Conservation (phyloP, 192 early-diverging fungal genomes). For the Linnemannia hyalina region DNA sequence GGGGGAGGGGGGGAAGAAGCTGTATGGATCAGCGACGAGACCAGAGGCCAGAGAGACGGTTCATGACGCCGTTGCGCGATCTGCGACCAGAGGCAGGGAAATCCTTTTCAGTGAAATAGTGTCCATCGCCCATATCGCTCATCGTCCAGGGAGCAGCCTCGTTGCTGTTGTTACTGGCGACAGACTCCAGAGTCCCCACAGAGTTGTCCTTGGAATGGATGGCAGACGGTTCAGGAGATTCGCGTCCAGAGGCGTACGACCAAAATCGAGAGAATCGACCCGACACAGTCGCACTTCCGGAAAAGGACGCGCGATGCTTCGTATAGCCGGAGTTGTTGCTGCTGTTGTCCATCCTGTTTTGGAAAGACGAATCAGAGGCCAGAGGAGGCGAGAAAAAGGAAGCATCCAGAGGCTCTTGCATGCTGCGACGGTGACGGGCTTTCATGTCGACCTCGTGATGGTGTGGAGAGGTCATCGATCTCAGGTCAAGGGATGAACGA, state of each 20-base stretch:
- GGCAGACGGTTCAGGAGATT: not conserved
- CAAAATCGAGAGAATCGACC: conserved; percentile 48
- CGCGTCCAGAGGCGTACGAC: conserved; percentile 21
- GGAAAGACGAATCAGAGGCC: not conserved
- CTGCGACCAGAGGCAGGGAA: not conserved
- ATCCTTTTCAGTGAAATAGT: not conserved
- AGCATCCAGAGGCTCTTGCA: conserved; percentile 25
- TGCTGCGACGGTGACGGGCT: conserved; percentile 26
- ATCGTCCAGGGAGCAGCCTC: not conserved
- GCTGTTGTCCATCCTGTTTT: not conserved
- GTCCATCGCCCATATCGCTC: not conserved
- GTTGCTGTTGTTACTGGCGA: not conserved
- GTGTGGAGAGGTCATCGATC: conserved; percentile 13
- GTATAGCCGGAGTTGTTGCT: not conserved
- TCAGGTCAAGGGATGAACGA: conserved; percentile 29
- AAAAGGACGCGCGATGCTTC: conserved; percentile 23
- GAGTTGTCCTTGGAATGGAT: conserved; percentile 10
- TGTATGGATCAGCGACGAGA: conserved; percentile 17
- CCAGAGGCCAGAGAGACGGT: conserved; percentile 37
- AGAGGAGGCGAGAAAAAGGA: not conserved
- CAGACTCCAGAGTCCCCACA: conserved; percentile 6
- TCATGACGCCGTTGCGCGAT: conserved; percentile 16
- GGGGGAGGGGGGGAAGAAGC: no score
- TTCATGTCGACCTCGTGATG: not conserved
- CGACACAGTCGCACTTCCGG: conserved; percentile 48